A percentile compares a stretch with the other conserved stretches of the same genome.
These are phyloP conservation scores for Arctium minus DNA, from an alignment of 129 eudicot genomes.

Conservation along the genomic window DNA sequence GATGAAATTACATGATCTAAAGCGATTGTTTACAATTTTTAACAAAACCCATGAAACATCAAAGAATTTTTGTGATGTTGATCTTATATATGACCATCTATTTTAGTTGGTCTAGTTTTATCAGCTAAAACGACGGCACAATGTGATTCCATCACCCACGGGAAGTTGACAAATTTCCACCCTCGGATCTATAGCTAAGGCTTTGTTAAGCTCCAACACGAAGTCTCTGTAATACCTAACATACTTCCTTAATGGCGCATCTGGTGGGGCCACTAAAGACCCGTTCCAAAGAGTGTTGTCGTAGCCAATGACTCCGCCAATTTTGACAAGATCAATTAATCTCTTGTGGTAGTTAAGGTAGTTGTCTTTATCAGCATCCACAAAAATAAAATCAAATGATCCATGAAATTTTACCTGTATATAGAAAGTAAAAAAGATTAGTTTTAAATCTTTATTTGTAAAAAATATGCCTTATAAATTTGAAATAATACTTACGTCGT, in stretches of 20 bases:
- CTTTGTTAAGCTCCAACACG: constrained; percentile 28
- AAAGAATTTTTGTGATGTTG: not conserved
- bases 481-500: not conserved
- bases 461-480: not conserved
- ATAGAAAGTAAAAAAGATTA: not conserved
- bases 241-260: constrained; percentile 24
- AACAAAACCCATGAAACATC: not conserved
- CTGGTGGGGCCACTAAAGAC: constrained; percentile 25
- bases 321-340: constrained; percentile 22
- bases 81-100: not conserved
- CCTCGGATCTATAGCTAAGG: constrained; percentile 17
- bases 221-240: constrained; percentile 29
- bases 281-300: constrained; percentile 33
- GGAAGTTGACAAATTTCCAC: constrained; percentile 27
- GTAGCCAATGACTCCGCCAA: constrained; percentile 28
- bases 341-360: constrained; percentile 27
- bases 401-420: constrained; percentile 13
- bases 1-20: not conserved
- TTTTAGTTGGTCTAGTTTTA: not conserved
- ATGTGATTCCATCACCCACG: constrained; percentile 26
- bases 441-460: not conserved
- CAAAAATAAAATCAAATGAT: constrained; percentile 27
- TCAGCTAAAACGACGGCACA: constrained; percentile 9
- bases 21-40: not conserved
- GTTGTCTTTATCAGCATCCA: constrained; percentile 32